Evolutionary conservation across 2,329 filamentous ascomycete genomes (phyloP).

Genomic region (Talaromyces sp.): DNA sequence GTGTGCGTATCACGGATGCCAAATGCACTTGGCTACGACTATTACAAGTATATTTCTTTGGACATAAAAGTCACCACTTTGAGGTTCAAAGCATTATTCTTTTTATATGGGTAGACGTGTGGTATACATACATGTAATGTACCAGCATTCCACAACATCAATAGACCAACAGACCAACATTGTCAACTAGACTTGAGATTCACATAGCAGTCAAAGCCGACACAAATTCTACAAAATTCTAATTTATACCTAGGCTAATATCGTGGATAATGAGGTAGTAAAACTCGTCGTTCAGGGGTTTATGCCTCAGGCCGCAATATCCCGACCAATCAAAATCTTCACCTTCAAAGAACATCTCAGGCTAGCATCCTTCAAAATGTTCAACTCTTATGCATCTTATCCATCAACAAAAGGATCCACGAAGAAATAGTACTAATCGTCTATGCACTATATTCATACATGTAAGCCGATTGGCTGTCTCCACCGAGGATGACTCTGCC

Average conservation of each 20-base stretch:
- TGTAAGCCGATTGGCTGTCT: background rate
- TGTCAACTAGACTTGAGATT: background rate
- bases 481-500: constrained; percentile 14
- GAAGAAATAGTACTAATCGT: background rate
- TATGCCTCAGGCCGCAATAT: background rate
- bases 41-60: background rate
- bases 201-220: background rate
- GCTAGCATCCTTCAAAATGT: background rate
- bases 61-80: background rate
- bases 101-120: too few relatives aligned
- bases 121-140: too few relatives aligned
- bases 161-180: background rate
- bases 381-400: background rate
- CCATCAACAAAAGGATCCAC: background rate
- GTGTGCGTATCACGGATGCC: background rate
- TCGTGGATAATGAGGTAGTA: background rate
- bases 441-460: background rate
- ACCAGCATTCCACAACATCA: background rate
- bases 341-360: background rate
- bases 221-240: background rate
- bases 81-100: background rate
- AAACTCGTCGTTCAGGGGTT: background rate
- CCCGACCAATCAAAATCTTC: background rate
- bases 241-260: background rate
- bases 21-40: background rate